phyloP scores from a whole-genome alignment of 495 filamentous ascomycete species.

The Bacidia rubella region DNA sequence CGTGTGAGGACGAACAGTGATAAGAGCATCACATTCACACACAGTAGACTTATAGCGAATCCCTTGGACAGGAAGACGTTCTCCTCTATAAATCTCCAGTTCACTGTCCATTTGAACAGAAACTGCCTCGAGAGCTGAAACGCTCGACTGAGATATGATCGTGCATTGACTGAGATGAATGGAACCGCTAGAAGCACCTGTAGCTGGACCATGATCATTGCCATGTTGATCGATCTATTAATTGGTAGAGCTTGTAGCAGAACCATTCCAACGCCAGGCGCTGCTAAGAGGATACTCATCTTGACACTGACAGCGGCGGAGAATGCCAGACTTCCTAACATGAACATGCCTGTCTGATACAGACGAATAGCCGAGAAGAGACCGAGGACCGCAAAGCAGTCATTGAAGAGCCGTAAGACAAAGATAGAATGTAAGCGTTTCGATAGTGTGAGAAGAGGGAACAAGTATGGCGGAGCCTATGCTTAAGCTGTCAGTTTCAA shows the following conservation, averaged over 20 bases:
- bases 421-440: slow-evolving; percentile 92
- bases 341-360: slow-evolving; percentile 60
- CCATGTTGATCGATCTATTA: slow-evolving; percentile 47
- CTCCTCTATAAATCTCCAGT: slow-evolving; percentile 88
- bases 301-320: slow-evolving; percentile 75
- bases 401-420: slow-evolving; percentile 87
- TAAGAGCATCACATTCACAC: slow-evolving; percentile 53
- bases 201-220: slow-evolving; percentile 53
- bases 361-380: slow-evolving; percentile 69
- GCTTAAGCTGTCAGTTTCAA: neutral
- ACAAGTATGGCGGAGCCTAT: slow-evolving; percentile 74
- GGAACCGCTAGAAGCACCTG: slow-evolving; percentile 63
- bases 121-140: slow-evolving; percentile 87
- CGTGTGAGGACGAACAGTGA: slow-evolving; percentile 40
- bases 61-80: slow-evolving; percentile 61
- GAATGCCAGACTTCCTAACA: slow-evolving; percentile 55
- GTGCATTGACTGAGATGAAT: slow-evolving; percentile 54
- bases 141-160: slow-evolving; percentile 61
- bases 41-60: slow-evolving; percentile 57
- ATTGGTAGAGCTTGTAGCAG: slow-evolving; percentile 57
- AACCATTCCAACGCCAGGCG: slow-evolving; percentile 64
- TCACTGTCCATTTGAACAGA: slow-evolving; percentile 96
- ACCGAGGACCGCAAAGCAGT: slow-evolving; percentile 70
- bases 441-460: slow-evolving; percentile 75
- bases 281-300: slow-evolving; percentile 75